phyloP scores from a whole-genome alignment of 352 stramenopile species.

The Phytophthora melonis region DNA sequence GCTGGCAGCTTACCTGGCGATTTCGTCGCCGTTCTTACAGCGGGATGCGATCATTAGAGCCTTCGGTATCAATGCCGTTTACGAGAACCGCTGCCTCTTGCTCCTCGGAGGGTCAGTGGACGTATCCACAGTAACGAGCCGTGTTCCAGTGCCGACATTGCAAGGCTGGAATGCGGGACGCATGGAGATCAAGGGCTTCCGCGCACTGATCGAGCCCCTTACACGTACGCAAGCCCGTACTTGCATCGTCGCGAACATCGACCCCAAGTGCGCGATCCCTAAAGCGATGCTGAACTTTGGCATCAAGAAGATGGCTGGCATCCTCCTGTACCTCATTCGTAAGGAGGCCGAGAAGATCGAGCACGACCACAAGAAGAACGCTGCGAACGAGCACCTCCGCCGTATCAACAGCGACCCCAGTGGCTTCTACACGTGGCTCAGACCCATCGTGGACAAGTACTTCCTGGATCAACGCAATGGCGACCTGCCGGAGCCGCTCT shows the following conservation, averaged over 20 bases:
- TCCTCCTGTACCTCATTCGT: conserved; percentile 79
- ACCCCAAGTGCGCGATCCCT: conserved; percentile 81
- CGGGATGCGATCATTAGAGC: conserved; percentile 75
- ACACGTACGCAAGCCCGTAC: conserved; percentile 69
- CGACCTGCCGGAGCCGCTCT: conserved; percentile 44
- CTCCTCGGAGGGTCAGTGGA: conserved; percentile 71
- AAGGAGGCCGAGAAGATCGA: conserved; percentile 87
- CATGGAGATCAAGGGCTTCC: conserved; percentile 78
- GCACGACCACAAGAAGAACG: conserved; percentile 51
- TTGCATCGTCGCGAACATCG: conserved; percentile 83
- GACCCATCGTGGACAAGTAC: conserved; percentile 71
- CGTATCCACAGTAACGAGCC: conserved; percentile 36
- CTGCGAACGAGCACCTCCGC: conserved; percentile 59
- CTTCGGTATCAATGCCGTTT: conserved; percentile 84
- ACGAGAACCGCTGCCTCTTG: conserved; percentile 77
- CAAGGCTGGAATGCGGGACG: conserved; percentile 80
- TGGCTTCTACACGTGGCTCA: conserved; percentile 82
- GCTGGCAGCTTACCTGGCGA: conserved; percentile 70
- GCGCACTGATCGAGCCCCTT: conserved; percentile 79
- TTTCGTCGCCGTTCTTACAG: conserved; percentile 78
- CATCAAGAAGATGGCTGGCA: conserved; percentile 85
- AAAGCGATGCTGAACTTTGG: conserved; percentile 80
- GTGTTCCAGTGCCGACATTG: conserved; percentile 56
- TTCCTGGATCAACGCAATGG: conserved; percentile 59
- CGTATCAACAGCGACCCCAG: conserved; percentile 75